These are phyloP conservation scores for Malus sylvestris DNA, from an alignment of 306 rosid genomes.

Conservation along the genomic window DNA sequence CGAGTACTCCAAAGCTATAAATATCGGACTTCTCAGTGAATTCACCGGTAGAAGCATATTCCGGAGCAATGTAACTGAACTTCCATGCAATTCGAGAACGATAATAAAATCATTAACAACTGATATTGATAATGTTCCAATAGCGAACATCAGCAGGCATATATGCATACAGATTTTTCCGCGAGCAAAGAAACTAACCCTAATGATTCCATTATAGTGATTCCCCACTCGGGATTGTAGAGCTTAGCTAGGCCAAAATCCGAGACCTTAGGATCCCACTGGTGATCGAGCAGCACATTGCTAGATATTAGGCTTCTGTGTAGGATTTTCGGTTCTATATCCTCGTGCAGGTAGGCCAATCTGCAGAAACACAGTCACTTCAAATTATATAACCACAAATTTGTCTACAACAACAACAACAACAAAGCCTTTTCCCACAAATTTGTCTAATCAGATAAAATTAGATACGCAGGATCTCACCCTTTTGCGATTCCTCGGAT, in stretches of 20 bases:
- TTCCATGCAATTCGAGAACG: not conserved
- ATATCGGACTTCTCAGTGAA: slow-evolving; percentile 38
- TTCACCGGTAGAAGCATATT: slow-evolving; percentile 16
- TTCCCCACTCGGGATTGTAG: slow-evolving; percentile 23
- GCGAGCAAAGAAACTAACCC: slow-evolving; percentile 23
- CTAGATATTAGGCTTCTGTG: slow-evolving; percentile 47
- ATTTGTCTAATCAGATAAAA: not conserved
- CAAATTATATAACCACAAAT: not conserved
- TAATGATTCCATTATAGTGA: slow-evolving; percentile 27
- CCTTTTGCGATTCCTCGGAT: slow-evolving; percentile 61
- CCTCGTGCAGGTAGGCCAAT: slow-evolving; percentile 64
- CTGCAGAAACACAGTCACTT: slow-evolving; percentile 28
- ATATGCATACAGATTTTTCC: not conserved
- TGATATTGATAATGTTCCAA: not conserved
- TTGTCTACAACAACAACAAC: too few species aligned
- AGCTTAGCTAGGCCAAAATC: slow-evolving; percentile 48
- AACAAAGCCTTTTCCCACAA: too few species aligned
- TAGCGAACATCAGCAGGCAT: not conserved
- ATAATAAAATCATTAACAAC: not conserved
- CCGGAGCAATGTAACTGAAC: slow-evolving; percentile 36
- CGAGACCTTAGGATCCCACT: slow-evolving; percentile 53
- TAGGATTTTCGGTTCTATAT: slow-evolving; percentile 47
- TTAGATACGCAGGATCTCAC: slow-evolving; percentile 23
- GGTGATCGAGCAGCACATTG: slow-evolving; percentile 47
- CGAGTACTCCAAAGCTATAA: slow-evolving; percentile 54